Evolutionary conservation across 768 basidiomycete genomes (phyloP), one percentile per base, ranked within the genome.

Genomic region (Termitomyces bulborhizus): DNA sequence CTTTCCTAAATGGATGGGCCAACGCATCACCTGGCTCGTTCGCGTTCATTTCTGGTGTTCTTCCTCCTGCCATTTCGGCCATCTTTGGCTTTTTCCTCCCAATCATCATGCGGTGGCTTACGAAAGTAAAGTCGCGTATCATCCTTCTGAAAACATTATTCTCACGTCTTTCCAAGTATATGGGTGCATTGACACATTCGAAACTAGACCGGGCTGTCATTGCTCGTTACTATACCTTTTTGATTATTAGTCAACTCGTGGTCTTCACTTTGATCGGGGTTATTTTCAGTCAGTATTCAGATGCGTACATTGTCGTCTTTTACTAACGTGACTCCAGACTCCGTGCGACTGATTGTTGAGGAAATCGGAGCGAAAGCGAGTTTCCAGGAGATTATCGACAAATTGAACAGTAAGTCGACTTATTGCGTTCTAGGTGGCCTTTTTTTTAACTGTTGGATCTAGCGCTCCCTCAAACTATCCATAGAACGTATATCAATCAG

Each of bases 201-300:
- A 82, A 82, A 48, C 80, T 94, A 51, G 95, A 98, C 63, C 88
- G 97, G 34, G 86, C 88, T 37, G 95, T 98, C 56, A 79, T 95
- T 39, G 92, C 92, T 18, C 85, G 93, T 47, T 98, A 98, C 71
- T 98, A 87, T 66, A 78, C 89, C 1, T 98, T 99, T 80, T 76
- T 98, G 69, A 85, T 98, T 56, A 87, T 97, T 70, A 91, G 89
- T 49, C 94, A 98, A 67, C 73, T 99, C 63, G 77, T 99, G 58
- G 85, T 98, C 71, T 99, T 98, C 76, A 96, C 92, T 15, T 70
- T 96, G 55, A 85, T 98, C 57, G 90, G 92, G 61, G 94, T 95
- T 46, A 76, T 86, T 54, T 94, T 93, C 74, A 88, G 90, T 92
- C 69, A 85, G 90, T 90, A 55, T n/a, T 29, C 47, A 9, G 1